Evolutionary conservation across 1,284 basidiomycete species (phyloP).

Genomic region (Somion occarium): DNA sequence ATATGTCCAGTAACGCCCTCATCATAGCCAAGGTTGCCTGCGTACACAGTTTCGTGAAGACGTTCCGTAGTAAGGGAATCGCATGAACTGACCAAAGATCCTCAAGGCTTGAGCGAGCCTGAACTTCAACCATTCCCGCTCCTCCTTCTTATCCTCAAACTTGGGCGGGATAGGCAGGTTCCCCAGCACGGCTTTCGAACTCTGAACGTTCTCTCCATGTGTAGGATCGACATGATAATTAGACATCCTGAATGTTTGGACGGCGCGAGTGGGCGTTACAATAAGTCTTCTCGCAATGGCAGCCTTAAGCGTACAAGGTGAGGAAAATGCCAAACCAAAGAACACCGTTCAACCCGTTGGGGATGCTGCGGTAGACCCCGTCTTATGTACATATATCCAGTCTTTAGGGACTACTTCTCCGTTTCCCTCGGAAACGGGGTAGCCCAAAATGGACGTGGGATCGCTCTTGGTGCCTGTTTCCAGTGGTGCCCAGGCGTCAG

Average conservation of each 20-base stretch:
- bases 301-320: too few species aligned
- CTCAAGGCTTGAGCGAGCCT: constrained; percentile 48
- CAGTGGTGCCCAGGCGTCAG: too few species aligned
- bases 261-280: background rate
- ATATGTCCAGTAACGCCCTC: constrained; percentile 64
- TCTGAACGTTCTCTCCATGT: background rate
- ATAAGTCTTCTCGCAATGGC: too few species aligned
- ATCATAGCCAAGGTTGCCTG: constrained; percentile 50
- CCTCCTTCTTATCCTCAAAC: constrained; percentile 29
- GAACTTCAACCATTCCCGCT: constrained; percentile 48
- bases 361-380: too few species aligned
- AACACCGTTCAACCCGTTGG: too few species aligned
- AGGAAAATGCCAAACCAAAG: too few species aligned
- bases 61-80: background rate
- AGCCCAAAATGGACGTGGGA: too few species aligned
- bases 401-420: too few species aligned
- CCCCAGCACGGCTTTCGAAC: background rate
- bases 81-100: constrained; percentile 35
- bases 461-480: too few species aligned
- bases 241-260: too few species aligned
- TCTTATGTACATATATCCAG: too few species aligned
- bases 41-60: constrained; percentile 16
- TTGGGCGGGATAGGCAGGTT: constrained; percentile 3
- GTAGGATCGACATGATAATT: background rate
- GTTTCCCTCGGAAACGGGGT: too few species aligned